Percentiles rank a stretch among this genome's conserved stretches.
phyloP scores from a whole-genome alignment of 2,329 filamentous ascomycete genomes.

The Diaporthe vaccinii region DNA sequence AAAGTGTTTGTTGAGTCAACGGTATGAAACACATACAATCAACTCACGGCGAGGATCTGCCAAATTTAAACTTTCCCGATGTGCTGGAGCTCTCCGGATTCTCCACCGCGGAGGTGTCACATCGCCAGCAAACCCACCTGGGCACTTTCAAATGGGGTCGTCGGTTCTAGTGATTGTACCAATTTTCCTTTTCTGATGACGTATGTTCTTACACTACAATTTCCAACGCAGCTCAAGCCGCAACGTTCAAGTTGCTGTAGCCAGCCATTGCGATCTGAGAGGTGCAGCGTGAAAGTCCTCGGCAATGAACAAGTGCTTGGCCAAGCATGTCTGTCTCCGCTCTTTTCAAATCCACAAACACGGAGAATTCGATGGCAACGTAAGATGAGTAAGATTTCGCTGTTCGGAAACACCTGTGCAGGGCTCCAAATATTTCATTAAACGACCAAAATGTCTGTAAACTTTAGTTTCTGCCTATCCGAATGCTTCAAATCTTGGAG shows the following conservation, averaged over 20 bases:
- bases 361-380: not conserved
- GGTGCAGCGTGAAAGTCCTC: not conserved
- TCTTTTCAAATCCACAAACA: not conserved
- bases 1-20: not conserved
- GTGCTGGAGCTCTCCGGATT: not conserved
- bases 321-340: not conserved
- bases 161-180: not conserved
- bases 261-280: not conserved
- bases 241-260: not conserved
- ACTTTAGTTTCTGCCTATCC: not conserved
- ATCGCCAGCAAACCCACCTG: not conserved
- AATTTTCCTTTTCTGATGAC: not conserved
- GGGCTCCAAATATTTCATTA: too few relatives aligned
- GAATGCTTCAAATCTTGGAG: not conserved
- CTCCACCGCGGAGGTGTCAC: not conserved
- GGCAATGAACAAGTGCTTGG: not conserved
- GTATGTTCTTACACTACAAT: not conserved
- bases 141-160: not conserved
- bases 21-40: not conserved
- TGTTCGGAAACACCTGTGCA: not conserved
- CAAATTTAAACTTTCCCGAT: conserved; percentile 15
- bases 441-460: not conserved
- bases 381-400: not conserved
- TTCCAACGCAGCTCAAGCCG: not conserved
- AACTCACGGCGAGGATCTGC: conserved; percentile 9